These are phyloP conservation scores for Ciborinia camelliae DNA, from an alignment of 2,329 filamentous ascomycete genomes.

Conservation along the genomic window DNA sequence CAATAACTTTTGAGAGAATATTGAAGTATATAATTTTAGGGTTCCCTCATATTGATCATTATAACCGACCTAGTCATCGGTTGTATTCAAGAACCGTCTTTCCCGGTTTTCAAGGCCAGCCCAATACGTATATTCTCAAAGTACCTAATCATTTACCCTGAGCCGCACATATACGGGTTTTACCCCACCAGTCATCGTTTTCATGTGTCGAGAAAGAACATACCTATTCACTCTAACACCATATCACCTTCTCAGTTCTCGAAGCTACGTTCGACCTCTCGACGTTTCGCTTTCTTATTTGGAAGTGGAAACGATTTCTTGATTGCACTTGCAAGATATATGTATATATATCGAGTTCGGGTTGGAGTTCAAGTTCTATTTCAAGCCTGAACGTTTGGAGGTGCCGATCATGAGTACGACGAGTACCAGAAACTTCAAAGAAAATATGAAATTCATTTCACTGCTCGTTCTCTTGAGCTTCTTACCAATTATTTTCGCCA, in stretches of 20 bases:
- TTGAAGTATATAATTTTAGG: no score
- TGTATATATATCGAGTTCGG: no score
- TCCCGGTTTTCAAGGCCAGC: background rate
- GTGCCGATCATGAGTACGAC: background rate
- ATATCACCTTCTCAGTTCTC: background rate
- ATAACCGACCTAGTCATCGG: background rate
- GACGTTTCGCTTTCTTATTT: background rate
- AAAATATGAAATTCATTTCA: slow-evolving; percentile 1
- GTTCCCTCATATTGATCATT: background rate
- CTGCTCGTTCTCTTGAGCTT: background rate
- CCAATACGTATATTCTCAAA: background rate
- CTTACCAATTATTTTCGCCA: background rate
- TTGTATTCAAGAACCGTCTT: background rate
- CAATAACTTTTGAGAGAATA: background rate
- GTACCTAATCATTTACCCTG: background rate
- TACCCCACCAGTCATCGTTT: slow-evolving; percentile 6
- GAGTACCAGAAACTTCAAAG: no score
- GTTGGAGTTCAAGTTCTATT: background rate
- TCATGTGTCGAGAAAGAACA: background rate
- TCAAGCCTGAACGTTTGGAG: background rate
- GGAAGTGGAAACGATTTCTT: background rate
- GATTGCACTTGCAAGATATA: no score
- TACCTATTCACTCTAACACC: background rate
- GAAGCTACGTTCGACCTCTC: background rate
- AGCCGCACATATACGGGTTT: background rate